These are phyloP conservation scores for Galerina sulciceps DNA, from an alignment of 768 basidiomycete genomes.

Conservation along the genomic window DNA sequence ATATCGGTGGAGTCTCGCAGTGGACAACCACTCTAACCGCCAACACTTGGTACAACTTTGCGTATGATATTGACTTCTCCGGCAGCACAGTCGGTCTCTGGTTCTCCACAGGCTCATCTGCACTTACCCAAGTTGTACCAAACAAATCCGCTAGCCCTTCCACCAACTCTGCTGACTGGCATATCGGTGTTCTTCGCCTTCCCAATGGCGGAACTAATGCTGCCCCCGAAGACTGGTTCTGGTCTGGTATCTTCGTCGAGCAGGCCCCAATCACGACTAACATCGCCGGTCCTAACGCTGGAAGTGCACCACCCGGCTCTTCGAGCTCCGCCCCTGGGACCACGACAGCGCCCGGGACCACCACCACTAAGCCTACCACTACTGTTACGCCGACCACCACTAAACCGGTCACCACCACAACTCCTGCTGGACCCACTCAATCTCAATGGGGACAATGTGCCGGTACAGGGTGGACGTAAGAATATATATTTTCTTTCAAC, in stretches of 20 bases:
- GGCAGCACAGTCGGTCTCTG: slow-evolving; percentile 21
- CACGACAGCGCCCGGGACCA: not conserved
- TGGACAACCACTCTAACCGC: slow-evolving; percentile 21
- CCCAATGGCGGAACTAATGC: slow-evolving; percentile 23
- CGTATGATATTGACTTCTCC: slow-evolving; percentile 24
- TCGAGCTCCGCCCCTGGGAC: not conserved
- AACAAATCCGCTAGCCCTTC: slow-evolving; percentile 20
- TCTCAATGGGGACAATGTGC: slow-evolving; percentile 28
- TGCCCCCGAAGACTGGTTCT: slow-evolving; percentile 24
- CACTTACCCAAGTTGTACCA: slow-evolving; percentile 19
- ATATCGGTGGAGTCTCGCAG: slow-evolving; percentile 23
- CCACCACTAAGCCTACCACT: not conserved
- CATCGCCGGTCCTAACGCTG: slow-evolving; percentile 20
- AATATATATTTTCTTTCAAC: not conserved
- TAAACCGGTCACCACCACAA: slow-evolving; percentile 9
- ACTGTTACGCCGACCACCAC: slow-evolving; percentile 5
- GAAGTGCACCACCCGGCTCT: slow-evolving; percentile 14
- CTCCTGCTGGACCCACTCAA: slow-evolving; percentile 18
- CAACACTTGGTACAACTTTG: slow-evolving; percentile 27
- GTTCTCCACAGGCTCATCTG: slow-evolving; percentile 19
- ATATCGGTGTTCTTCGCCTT: slow-evolving; percentile 24
- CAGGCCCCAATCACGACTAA: slow-evolving; percentile 21
- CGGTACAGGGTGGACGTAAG: slow-evolving; percentile 20
- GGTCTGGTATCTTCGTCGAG: slow-evolving; percentile 23
- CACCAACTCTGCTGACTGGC: slow-evolving; percentile 23